Conservation (phyloP, 345 rosid genomes). For the Isatis tinctoria region DNA sequence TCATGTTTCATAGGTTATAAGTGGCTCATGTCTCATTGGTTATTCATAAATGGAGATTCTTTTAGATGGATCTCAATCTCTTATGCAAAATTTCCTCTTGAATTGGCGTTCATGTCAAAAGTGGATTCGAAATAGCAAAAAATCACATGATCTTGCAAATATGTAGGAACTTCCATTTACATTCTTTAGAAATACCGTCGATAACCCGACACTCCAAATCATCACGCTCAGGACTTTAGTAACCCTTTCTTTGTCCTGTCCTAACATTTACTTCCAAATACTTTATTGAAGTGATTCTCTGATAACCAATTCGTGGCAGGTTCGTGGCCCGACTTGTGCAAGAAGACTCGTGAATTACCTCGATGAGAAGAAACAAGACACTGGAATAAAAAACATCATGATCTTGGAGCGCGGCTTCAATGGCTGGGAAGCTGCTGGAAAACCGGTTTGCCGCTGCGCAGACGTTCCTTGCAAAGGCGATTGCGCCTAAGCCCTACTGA, state of each 20-base stretch:
- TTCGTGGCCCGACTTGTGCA: constrained; percentile 93
- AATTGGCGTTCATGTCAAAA: background rate
- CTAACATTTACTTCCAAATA: background rate
- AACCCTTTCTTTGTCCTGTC: background rate
- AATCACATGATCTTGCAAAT: background rate
- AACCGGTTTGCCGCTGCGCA: constrained; percentile 75
- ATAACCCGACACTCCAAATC: background rate
- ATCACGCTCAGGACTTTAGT: background rate
- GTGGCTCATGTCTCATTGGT: background rate
- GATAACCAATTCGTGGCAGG: constrained; percentile 40
- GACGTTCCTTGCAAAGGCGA: constrained; percentile 61
- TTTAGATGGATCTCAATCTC: background rate
- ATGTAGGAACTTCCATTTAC: background rate
- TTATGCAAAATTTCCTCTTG: background rate
- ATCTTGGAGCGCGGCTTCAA: constrained; percentile 81
- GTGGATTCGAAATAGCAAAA: background rate
- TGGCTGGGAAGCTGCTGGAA: constrained; percentile 90
- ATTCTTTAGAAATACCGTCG: no score
- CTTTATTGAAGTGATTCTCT: background rate
- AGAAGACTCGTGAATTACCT: constrained; percentile 66
- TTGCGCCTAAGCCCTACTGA: constrained; percentile 8
- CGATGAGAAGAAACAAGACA: constrained; percentile 58
- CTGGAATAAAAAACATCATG: constrained; percentile 63
- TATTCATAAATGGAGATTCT: background rate
- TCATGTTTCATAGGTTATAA: constrained; percentile 2